Conservation (phyloP, 805 yeast species). For the Teunomyces kruisii region DNA sequence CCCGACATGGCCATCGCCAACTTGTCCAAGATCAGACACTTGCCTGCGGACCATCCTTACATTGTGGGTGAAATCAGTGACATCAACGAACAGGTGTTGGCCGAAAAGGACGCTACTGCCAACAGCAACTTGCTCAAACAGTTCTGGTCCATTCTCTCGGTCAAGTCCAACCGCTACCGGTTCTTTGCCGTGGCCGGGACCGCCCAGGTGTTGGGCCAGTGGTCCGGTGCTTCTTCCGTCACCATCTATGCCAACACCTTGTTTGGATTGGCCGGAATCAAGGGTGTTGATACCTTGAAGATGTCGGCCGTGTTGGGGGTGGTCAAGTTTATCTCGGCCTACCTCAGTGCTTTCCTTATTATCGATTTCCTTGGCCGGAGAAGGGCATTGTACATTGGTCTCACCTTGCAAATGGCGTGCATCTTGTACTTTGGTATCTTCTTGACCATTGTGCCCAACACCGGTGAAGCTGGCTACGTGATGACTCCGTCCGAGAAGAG, state of each 20-base stretch:
- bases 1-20: constrained; percentile 19
- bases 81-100: constrained; percentile 19
- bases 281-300: constrained; percentile 19
- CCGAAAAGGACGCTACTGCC: constrained; percentile 19
- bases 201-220: constrained; percentile 23
- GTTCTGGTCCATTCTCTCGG: constrained; percentile 16
- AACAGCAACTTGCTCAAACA: constrained; percentile 12
- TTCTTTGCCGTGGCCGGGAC: constrained; percentile 18
- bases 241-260: constrained; percentile 24
- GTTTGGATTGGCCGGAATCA: constrained; percentile 20
- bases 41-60: constrained; percentile 24
- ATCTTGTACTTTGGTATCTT: constrained; percentile 21
- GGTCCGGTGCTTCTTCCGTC: constrained; percentile 26
- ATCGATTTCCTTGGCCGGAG: constrained; percentile 24
- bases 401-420: constrained; percentile 16
- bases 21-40: constrained; percentile 19
- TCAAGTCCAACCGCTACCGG: constrained; percentile 20
- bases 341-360: constrained; percentile 22
- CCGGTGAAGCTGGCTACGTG: constrained; percentile 12
- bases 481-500: constrained; percentile 13
- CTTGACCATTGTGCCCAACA: constrained; percentile 20
- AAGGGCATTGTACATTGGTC: constrained; percentile 20
- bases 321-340: constrained; percentile 22
- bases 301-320: constrained; percentile 25
- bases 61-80: constrained; percentile 22